Percentiles rank a stretch among this genome's conserved stretches.
Evolutionary conservation across 305 asterid species (phyloP).

Genomic region (Rubia tinctorum): DNA sequence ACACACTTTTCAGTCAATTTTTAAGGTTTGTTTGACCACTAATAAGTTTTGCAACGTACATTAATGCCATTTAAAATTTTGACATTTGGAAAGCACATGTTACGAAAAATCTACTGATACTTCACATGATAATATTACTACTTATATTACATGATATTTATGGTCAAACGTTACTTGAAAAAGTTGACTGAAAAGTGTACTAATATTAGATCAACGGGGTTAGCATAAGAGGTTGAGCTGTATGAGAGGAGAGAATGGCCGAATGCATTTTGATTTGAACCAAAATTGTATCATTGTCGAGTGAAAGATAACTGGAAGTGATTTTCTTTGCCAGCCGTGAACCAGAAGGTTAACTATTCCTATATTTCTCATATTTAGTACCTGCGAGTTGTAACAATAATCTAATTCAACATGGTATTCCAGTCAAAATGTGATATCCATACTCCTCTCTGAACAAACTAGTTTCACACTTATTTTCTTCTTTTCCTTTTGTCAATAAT

Average conservation of each 20-base stretch:
- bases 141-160: too few relatives aligned
- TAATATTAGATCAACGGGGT: too few relatives aligned
- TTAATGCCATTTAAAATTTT: too few relatives aligned
- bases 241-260: not conserved
- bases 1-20: too few relatives aligned
- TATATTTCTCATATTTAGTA: conserved; percentile 4
- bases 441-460: conserved; percentile 16
- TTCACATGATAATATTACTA: too few relatives aligned
- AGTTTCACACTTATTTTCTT: conserved; percentile 14
- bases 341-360: not conserved
- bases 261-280: not conserved
- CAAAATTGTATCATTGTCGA: not conserved
- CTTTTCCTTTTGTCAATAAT: conserved; percentile 36
- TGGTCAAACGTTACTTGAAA: too few relatives aligned
- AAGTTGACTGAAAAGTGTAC: too few relatives aligned
- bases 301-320: not conserved
- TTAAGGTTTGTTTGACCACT: too few relatives aligned
- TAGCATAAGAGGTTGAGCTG: not conserved
- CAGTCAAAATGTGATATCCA: not conserved
- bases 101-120: too few relatives aligned
- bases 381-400: conserved; percentile 1
- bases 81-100: too few relatives aligned
- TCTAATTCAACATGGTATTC: conserved; percentile 6
- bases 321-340: not conserved
- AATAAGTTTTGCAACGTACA: too few relatives aligned